Evolutionary conservation across 768 basidiomycete genomes (phyloP), one percentile per base, ranked within the genome.

Genomic region (Naematelia aurantialba): DNA sequence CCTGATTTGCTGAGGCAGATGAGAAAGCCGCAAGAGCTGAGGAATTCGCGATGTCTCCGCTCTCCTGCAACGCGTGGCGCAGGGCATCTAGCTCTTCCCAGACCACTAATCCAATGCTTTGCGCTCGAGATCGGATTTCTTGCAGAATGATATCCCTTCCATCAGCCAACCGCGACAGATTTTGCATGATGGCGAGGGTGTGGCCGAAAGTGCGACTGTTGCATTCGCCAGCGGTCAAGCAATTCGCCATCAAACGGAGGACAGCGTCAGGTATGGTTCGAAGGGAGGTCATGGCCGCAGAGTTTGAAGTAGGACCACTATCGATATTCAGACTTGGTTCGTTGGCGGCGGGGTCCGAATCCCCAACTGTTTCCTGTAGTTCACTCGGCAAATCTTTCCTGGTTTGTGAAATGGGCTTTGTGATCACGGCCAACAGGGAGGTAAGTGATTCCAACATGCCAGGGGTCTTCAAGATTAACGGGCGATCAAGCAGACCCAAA

Each of bases 191-290:
- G 17, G 87, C 82, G 45, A 98, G 81, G 42, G 90, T 92, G 73
- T 92, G 87, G 66, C 91, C 88, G 83, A 99, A 99, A n/a, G 93
- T 96, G 29, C 88, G 83, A 45, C 88, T 89, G 22, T 92, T 91
- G 72, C 94, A 98, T 80, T 99, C 96, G 45, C 96, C 96, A 19
- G 88, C 83, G n/a, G 96, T 97, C 62, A 99, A 81, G 67, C 98
- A 91, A 76, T 98, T 98, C 74, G 96, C 91, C 60, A 98, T 91
- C 34, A 92, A 83, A 34, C 89, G 86, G 24, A 98, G 82, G n/a
- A 89, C 86, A 2, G 84, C 75, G 52, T 88, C 84, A 5, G 93
- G 91, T 59, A 98, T 87, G 63, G 34, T 39, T 39, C 34, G 34
- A 39, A 39, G 34, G 8, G 17, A 39, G 8, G 34, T 39, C 8